Evolutionary conservation across 148 eudicot species (phyloP).

Genomic region (Talinum fruticosum): DNA sequence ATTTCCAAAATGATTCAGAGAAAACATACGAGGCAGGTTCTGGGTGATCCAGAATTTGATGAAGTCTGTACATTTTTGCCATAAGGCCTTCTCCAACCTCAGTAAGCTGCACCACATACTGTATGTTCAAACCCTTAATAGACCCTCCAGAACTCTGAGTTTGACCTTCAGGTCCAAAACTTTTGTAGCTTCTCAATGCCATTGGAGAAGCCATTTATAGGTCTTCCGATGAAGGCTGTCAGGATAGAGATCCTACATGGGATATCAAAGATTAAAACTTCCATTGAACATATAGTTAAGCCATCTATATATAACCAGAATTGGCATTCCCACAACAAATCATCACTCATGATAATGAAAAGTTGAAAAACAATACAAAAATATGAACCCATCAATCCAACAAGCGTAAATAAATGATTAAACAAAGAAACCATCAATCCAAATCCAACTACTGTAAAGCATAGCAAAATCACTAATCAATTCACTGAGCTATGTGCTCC

Average conservation of each 20-base stretch:
- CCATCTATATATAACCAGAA: background rate
- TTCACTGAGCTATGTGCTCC: background rate
- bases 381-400: background rate
- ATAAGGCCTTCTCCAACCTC: conserved; percentile 94
- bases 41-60: conserved; percentile 90
- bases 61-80: conserved; percentile 91
- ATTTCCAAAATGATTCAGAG: conserved; percentile 92
- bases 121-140: conserved; percentile 85
- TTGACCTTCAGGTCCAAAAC: conserved; percentile 52
- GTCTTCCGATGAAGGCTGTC: no score
- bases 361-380: background rate
- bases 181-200: conserved; percentile 20
- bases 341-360: background rate
- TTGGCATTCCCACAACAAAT: background rate
- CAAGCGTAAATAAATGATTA: background rate
- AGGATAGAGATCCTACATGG: background rate
- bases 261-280: background rate
- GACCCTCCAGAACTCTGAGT: conserved; percentile 53
- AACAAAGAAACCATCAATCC: background rate
- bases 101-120: conserved; percentile 84
- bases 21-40: conserved; percentile 62
- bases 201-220: conserved; percentile 9
- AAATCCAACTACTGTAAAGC: background rate
- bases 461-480: background rate
- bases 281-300: background rate